phyloP scores from a whole-genome alignment of 1,139 yeast genomes.

The Suhomyces taliae region DNA sequence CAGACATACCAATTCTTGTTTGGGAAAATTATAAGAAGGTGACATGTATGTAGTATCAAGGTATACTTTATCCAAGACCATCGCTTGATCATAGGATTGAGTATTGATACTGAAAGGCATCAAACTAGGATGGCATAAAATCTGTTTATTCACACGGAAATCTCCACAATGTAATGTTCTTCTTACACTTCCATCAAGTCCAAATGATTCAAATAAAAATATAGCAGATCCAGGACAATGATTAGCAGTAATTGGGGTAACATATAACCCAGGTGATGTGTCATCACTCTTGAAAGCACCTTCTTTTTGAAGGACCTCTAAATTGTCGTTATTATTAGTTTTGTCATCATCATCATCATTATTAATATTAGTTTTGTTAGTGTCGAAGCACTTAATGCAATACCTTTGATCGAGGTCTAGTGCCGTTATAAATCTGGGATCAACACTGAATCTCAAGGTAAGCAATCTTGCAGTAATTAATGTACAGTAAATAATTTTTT shows the following conservation, averaged over 20 bases:
- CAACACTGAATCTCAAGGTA: slow-evolving; percentile 53
- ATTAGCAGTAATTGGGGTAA: slow-evolving; percentile 76
- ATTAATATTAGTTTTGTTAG: not conserved
- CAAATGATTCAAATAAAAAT: slow-evolving; percentile 62
- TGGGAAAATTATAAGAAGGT: slow-evolving; percentile 74
- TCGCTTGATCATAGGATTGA: slow-evolving; percentile 2
- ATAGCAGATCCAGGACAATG: slow-evolving; percentile 96
- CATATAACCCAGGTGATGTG: slow-evolving; percentile 47
- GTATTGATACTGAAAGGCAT: slow-evolving; percentile 30
- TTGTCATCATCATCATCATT: slow-evolving; percentile 5
- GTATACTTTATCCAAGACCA: slow-evolving; percentile 54
- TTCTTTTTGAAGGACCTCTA: not conserved
- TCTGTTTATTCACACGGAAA: slow-evolving; percentile 64
- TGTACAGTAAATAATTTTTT: slow-evolving; percentile 63
- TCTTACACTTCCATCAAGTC: slow-evolving; percentile 24
- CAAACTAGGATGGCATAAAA: slow-evolving; percentile 38
- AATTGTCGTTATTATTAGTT: slow-evolving; percentile 18
- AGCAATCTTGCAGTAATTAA: slow-evolving; percentile 62
- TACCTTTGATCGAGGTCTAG: slow-evolving; percentile 47
- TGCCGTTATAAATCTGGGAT: slow-evolving; percentile 48
- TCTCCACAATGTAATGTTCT: slow-evolving; percentile 85
- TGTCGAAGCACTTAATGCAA: slow-evolving; percentile 21
- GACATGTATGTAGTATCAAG: slow-evolving; percentile 87
- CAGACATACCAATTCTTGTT: slow-evolving; percentile 66
- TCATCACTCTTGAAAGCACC: slow-evolving; percentile 1